Evolutionary conservation across 2,329 filamentous ascomycete genomes (phyloP), one percentile per base, ranked within the genome.

Genomic region (Dendryphion nanum): DNA sequence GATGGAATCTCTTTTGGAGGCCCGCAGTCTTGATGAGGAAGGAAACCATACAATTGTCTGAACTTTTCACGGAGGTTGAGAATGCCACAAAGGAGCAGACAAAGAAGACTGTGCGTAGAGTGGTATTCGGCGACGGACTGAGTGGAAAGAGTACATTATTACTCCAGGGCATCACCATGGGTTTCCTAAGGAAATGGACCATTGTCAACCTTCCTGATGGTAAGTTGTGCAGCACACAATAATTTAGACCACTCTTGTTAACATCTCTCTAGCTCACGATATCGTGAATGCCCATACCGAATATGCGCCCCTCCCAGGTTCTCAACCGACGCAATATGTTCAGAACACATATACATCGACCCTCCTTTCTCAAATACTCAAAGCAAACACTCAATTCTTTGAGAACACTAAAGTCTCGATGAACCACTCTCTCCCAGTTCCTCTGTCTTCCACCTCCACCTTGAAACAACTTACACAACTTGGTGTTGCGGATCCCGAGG

Each of bases 171-270:
- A 81, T 94, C 77, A 74, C 85, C 14, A 83, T 90, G 67, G 91
- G 81, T 2, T 82, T 91, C 50, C 64, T 90, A 57, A 88, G 89
- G 63, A 78, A 85, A 18, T 97, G 90, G 89, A 76, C 95, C 30
- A 89, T 97, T 32, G 76, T 98, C 41, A 85, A 87, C 58, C 77
- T 97, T 35, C 90, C 93, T 24, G 89, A 98, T 71, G 86, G 90
- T 94, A 74, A 55, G 75, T 57, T 33, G 3, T 19, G 5, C 31
- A 15, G 39, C 23, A 18, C 4, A n/a, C n/a, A n/a, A n/a, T n/a
- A n/a, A n/a, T n/a, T n/a, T n/a, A 7, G 15, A 7, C 30, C 5
- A 14, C 38, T 14, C 5, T 23, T 32, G 8, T 21, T 63, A 38
- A 53, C 54, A 36, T 18, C n/a, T 2, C 14, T 15, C 18, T 51